Evolutionary conservation across 306 rosid species (phyloP).

Genomic region (Quercus berberidifolia): DNA sequence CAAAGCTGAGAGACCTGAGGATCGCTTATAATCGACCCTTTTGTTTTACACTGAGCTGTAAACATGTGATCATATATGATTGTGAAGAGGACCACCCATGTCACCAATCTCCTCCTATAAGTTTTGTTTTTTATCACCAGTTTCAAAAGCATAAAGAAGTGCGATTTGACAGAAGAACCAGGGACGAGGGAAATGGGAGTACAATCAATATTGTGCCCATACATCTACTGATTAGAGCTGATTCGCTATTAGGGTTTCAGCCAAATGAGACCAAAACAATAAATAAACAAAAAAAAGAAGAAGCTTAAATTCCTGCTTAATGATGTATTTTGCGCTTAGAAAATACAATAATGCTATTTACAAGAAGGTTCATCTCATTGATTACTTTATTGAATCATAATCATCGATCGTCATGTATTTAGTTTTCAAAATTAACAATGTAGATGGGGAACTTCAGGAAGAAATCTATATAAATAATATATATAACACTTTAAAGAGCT

Average conservation of each 20-base stretch:
- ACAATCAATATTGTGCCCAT: not conserved
- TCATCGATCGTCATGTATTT: no score
- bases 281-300: no score
- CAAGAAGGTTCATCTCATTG: no score
- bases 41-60: conserved; percentile 10
- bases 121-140: conserved; percentile 6
- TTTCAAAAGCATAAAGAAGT: conserved; percentile 9
- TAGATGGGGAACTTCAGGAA: no score
- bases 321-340: not conserved
- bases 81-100: conserved; percentile 6
- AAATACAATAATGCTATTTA: no score
- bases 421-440: no score
- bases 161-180: conserved; percentile 23
- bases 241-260: no score
- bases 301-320: not conserved
- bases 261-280: no score
- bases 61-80: conserved; percentile 12
- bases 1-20: not conserved
- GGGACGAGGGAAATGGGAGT: not conserved
- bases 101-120: not conserved
- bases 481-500: no score
- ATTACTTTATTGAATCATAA: no score
- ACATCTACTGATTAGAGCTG: not conserved
- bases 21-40: not conserved
- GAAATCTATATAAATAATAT: no score